These are phyloP conservation scores for Cladosporium sp. DNA, from an alignment of 2,329 filamentous ascomycete species.

Conservation along the genomic window DNA sequence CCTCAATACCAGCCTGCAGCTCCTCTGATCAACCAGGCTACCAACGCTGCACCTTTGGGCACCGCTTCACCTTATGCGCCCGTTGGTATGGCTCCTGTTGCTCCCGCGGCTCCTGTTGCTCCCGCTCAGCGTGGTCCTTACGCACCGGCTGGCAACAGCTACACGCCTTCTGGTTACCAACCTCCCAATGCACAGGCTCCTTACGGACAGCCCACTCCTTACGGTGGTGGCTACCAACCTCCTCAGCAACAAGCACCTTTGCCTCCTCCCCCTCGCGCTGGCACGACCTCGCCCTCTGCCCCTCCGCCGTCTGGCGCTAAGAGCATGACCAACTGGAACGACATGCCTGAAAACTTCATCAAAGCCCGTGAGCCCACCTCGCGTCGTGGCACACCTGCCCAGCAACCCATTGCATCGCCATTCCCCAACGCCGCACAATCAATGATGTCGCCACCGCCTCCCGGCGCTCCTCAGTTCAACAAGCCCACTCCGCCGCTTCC, in stretches of 20 bases:
- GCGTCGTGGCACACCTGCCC: slow-evolving; percentile 64
- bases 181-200: slow-evolving; percentile 41
- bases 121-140: slow-evolving; percentile 43
- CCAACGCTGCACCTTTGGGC: slow-evolving; percentile 23
- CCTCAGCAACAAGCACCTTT: slow-evolving; percentile 39
- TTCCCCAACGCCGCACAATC: slow-evolving; percentile 62
- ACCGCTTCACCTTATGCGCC: slow-evolving; percentile 9
- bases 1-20: slow-evolving; percentile 34
- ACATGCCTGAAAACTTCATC: slow-evolving; percentile 74
- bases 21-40: slow-evolving; percentile 32
- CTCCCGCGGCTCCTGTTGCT: slow-evolving; percentile 29
- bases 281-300: slow-evolving; percentile 59
- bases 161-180: slow-evolving; percentile 31
- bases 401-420: slow-evolving; percentile 64
- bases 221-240: slow-evolving; percentile 42
- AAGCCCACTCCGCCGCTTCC: slow-evolving; percentile 67
- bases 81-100: slow-evolving; percentile 30
- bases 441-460: slow-evolving; percentile 50
- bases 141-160: slow-evolving; percentile 36
- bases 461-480: slow-evolving; percentile 51
- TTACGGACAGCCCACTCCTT: slow-evolving; percentile 32
- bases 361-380: slow-evolving; percentile 59
- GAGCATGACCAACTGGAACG: slow-evolving; percentile 84
- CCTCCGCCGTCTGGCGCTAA: slow-evolving; percentile 65
- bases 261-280: slow-evolving; percentile 60